Conservation (phyloP, 345 rosid species). For the Mallotus nudiflorus region DNA sequence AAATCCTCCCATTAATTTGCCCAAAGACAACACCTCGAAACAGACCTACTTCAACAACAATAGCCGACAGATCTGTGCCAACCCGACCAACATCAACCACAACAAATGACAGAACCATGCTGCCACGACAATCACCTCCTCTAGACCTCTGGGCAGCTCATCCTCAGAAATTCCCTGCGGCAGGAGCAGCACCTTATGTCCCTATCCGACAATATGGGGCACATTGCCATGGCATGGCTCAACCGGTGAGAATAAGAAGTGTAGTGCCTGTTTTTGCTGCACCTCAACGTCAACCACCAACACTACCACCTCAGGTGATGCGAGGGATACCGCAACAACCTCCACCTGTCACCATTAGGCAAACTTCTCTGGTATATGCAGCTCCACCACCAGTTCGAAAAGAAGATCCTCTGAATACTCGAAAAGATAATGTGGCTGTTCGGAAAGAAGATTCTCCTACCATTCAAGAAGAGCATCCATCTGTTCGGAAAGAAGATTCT, state of each 20-base stretch:
- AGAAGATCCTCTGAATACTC: constrained; percentile 34
- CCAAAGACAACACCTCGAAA: constrained; percentile 61
- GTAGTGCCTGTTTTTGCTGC: constrained; percentile 83
- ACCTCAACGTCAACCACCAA: constrained; percentile 57
- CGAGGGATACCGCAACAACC: constrained; percentile 43
- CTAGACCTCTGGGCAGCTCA: constrained; percentile 44
- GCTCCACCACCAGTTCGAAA: constrained; percentile 46
- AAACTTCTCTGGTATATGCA: constrained; percentile 65
- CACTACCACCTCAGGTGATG: constrained; percentile 44
- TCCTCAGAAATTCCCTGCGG: constrained; percentile 61
- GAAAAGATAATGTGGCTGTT: constrained; percentile 22
- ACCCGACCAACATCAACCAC: constrained; percentile 12
- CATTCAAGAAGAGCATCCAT: background rate
- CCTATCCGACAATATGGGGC: constrained; percentile 66
- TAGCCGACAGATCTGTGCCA: constrained; percentile 30
- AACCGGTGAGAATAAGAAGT: constrained; percentile 80
- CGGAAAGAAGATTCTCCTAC: constrained; percentile 11
- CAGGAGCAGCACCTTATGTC: constrained; percentile 78
- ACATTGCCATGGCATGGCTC: constrained; percentile 70
- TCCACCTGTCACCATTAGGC: constrained; percentile 75
- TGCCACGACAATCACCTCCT: constrained; percentile 21
- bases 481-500: constrained; percentile 29
- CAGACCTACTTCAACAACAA: constrained; percentile 37
- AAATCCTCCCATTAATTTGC: constrained; percentile 86
- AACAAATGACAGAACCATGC: constrained; percentile 19